A percentile compares a stretch with the other conserved stretches of the same genome.
Conservation (phyloP, 768 basidiomycete species). For the Ramaria sp. region DNA sequence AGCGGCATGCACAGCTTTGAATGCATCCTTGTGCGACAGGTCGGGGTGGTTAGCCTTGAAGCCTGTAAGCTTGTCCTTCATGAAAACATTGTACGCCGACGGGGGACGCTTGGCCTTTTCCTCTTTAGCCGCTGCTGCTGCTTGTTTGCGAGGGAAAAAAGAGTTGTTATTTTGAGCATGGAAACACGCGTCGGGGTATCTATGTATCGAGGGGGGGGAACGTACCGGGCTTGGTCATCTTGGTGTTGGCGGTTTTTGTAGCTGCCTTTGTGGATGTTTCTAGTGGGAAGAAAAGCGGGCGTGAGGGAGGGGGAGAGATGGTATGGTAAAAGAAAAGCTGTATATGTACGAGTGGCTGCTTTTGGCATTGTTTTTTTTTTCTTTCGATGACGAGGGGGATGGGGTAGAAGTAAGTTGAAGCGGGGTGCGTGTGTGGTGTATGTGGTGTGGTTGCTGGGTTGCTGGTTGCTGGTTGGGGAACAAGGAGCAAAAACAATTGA, state of each 20-base stretch:
- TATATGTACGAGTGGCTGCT: no score
- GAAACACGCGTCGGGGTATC: background rate
- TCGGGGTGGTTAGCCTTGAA: conserved; percentile 46
- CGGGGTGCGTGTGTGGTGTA: no score
- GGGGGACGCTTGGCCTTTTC: conserved; percentile 49
- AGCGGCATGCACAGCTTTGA: conserved; percentile 28
- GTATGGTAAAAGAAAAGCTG: no score
- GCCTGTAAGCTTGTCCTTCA: conserved; percentile 43
- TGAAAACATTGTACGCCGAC: conserved; percentile 46
- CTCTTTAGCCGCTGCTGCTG: conserved; percentile 23
- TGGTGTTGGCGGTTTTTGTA: conserved; percentile 41
- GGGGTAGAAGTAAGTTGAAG: no score
- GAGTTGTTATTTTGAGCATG: no score
- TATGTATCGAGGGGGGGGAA: background rate
- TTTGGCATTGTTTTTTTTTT: no score
- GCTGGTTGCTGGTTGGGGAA: no score
- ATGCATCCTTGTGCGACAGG: conserved; percentile 41
- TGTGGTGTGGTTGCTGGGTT: no score
- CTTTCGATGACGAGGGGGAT: no score
- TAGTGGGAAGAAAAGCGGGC: conserved; percentile 16
- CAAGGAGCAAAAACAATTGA: no score
- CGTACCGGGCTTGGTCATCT: conserved; percentile 28
- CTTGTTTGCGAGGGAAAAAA: no score
- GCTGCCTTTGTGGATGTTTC: conserved; percentile 45
- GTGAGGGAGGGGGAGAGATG: no score